These are phyloP conservation scores for Populus ilicifolia DNA, from an alignment of 345 rosid genomes.

Conservation along the genomic window DNA sequence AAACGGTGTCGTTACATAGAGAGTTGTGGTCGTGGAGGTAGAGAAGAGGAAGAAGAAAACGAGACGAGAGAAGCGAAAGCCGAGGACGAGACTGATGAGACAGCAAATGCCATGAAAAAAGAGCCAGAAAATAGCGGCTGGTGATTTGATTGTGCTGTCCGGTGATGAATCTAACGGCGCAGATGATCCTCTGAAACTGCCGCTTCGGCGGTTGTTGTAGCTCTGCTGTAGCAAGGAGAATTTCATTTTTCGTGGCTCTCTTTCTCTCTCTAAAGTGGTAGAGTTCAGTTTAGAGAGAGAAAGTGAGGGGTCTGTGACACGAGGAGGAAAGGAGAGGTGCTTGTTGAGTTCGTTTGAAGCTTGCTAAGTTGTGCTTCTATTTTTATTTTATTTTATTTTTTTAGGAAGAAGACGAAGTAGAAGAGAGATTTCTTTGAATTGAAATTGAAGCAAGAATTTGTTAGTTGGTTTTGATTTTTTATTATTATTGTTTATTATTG, in stretches of 20 bases:
- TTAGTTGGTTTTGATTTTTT: not conserved
- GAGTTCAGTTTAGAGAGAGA: not conserved
- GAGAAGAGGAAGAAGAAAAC: conserved; percentile 90
- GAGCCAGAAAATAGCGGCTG: conserved; percentile 72
- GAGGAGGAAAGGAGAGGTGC: not conserved
- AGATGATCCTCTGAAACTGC: conserved; percentile 52
- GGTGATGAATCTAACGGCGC: conserved; percentile 57
- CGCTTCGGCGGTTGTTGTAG: conserved; percentile 68
- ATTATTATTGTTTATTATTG: not conserved
- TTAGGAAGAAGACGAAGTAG: conserved; percentile 1
- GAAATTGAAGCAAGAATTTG: conserved; percentile 23
- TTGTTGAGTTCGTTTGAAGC: conserved; percentile 1
- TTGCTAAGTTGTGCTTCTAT: not conserved
- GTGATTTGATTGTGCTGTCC: conserved; percentile 55
- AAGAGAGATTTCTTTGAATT: conserved; percentile 28
- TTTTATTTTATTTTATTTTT: not conserved
- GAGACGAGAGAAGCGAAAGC: conserved; percentile 87
- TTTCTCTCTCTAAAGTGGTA: not conserved
- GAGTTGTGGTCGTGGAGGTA: conserved; percentile 40
- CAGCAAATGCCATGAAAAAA: conserved; percentile 74
- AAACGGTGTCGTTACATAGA: conserved; percentile 58
- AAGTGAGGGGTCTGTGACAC: not conserved
- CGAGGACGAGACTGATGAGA: conserved; percentile 79
- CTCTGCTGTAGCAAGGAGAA: conserved; percentile 81
- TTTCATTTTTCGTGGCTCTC: conserved; percentile 45